Evolutionary conservation across 768 basidiomycete species (phyloP), one percentile per base, ranked within the genome.

Genomic region (Kwoniella dendrophila): DNA sequence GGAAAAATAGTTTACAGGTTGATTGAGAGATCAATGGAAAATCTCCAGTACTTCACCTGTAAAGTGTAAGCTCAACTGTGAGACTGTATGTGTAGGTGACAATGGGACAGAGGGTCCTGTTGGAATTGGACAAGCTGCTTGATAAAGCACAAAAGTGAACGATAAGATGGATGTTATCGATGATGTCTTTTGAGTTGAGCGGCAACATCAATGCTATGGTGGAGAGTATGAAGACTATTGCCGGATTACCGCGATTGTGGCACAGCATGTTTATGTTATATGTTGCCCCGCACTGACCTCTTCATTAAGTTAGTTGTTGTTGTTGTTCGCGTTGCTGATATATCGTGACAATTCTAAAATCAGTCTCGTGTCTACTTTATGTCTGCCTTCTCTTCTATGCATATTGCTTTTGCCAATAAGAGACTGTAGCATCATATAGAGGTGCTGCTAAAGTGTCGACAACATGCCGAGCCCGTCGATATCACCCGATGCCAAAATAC

Each of bases 281-380:
- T 20, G 56, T 38, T 50, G 43, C 47, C 43, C 56, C 33, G 44
- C 56, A 47, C 26, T 51, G 26, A 34, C 27, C 32, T 38, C n/a
- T 26, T 27, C n/a, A n/a, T n/a, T n/a, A n/a, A n/a, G n/a, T n/a
- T n/a, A n/a, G n/a, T n/a, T 26, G 27, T 59, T 41, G 58, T 59
- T 48, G 45, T 51, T 43, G 58, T 51, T 45, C 41, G 33, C 33
- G 26, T 22, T 20, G 18, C 14, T 5, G 10, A 12, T 50, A 0
- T 52, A 11, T 36, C 14, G 48, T 33, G 29, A 26, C 22, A 20
- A 26, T 24, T 7, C 14, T 3, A 40, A 51, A 56, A 58, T 60
- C 62, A 64, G 58, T 61, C 63, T 60, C 66, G 62, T 68, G 7
- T n/a, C n/a, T n/a, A n/a, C n/a, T n/a, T n/a, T n/a, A n/a, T n/a